Conservation (phyloP, 164 flowering plant genomes). For the Vitis amurensis region DNA sequence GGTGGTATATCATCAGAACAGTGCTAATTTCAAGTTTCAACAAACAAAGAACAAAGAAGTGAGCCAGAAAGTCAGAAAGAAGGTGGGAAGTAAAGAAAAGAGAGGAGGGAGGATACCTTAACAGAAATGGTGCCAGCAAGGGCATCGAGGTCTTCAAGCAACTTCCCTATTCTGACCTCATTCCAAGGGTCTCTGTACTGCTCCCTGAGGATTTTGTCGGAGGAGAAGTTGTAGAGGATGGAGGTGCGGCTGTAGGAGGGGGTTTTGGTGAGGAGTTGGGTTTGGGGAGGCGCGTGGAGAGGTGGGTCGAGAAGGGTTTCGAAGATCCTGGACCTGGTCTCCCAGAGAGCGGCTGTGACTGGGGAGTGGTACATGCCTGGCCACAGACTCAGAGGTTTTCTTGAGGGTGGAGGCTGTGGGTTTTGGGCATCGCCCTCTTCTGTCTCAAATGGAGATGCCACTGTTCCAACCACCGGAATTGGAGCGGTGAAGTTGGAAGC, state of each 20-base stretch:
- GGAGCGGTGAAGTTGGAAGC: too few species aligned
- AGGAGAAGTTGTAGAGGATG: slow-evolving; percentile 65
- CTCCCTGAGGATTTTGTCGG: slow-evolving; percentile 75
- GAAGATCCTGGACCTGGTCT: slow-evolving; percentile 74
- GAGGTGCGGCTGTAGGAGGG: slow-evolving; percentile 77
- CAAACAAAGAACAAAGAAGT: neutral
- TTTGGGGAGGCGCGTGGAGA: slow-evolving; percentile 73
- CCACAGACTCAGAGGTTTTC: slow-evolving; percentile 84
- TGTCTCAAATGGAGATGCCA: too few species aligned
- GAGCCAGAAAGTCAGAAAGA: too few species aligned
- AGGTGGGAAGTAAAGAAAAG: neutral
- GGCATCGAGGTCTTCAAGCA: slow-evolving; percentile 97
- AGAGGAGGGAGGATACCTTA: slow-evolving; percentile 47
- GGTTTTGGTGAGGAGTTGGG: slow-evolving; percentile 59
- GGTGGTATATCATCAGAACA: slow-evolving; percentile 74
- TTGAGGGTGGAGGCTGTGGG: slow-evolving; percentile 1
- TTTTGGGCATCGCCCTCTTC: too few species aligned
- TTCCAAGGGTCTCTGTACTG: slow-evolving; percentile 98
- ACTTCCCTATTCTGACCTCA: slow-evolving; percentile 83
- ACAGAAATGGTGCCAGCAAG: slow-evolving; percentile 93
- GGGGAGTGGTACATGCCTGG: slow-evolving; percentile 98
- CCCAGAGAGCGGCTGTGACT: slow-evolving; percentile 91
- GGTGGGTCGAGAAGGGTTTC: slow-evolving; percentile 72
- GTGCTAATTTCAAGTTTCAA: slow-evolving; percentile 43
- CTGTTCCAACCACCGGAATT: too few species aligned